Base-by-base conservation (phyloP, 352 stramenopile species). In the Elongisporangium prolatum region DNA sequence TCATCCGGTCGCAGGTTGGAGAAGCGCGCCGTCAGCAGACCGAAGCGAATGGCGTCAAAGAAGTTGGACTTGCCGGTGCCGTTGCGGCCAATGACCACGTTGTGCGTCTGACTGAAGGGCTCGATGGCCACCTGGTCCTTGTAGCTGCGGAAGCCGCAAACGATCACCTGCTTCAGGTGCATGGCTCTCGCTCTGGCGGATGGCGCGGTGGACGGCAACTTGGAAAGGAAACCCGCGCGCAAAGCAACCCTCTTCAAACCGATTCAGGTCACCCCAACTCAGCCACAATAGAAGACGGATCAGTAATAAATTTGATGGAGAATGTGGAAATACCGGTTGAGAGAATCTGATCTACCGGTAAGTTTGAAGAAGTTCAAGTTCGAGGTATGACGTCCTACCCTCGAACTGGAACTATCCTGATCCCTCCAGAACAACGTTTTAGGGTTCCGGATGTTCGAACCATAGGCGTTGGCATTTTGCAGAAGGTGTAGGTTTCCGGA, bases 1-100 rank as follows among this genome's bases (percentile, higher is more conserved):
- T 98, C 89, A 25, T 98, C 92, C 1, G 95, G 83, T 7, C 90
- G 82, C 51, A 98, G 66, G 63, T 93, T 98, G 40, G 88, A 82
- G 71, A 98, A 98, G 28, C 69, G 92, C 65, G 89, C 90, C 49
- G 93, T 93, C 7, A 98, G 73, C 49, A 99, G 75, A 4, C 97
- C 97, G 68, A 99, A 99, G 80, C 98, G 96, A 66, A 99, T 98
- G 48, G 98, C 98, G 71, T 99, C 96, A 72, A 99, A 99, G 59
- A 99, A 97, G 77, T 99, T 99, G 57, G 84, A 97, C 68, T 99
- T 99, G 56, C 96, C 96, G 37, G 78, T 95, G 58, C 96, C 96
- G 68, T 99, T 99, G 57, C 97, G 76, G 13, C 98, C 98, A 37
- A 99, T 97, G 37, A 99, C 97, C 22, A 96, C 93, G 71, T 99